Base-by-base conservation (phyloP, 345 rosid genomes). In the Zanthoxylum bungeanum region DNA sequence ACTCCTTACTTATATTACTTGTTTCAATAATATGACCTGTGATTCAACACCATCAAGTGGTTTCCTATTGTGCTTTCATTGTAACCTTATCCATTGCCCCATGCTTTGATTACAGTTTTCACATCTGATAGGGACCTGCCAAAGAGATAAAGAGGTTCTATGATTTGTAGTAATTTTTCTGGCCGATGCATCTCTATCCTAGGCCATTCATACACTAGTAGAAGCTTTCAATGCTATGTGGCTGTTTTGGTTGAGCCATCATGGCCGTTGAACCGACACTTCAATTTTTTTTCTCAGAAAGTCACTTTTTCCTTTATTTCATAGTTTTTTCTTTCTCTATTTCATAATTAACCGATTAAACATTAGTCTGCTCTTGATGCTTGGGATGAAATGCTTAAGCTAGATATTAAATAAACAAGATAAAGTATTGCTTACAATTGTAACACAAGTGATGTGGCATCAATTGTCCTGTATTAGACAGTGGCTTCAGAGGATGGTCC, bases 91-190 rank as follows among this genome's bases (percentile, higher is more conserved):
- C 52, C 30, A 50, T 28, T 12, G 33, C 30, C 31, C 33, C 31
- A 22, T 46, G 34, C 19, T 10, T 58, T 31, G 65, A 19, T 58
- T 58, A 34, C n/a, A 28, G 12, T 28, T 28, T 69, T n/a, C 21
- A 28, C 55, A 28, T 17, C 17, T 42, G 64, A 57, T 19, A 16
- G 64, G 53, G 64, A 27, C 73, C 65, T 44, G 21, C 53, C 65
- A 70, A 58, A 44, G 40, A n/a, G 11, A 7, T 19, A 10, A n/a
- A n/a, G 2, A 30, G 46, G 52, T 69, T n/a, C 42, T 16, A 11
- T 30, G 53, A 40, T 56, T 42, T 28, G 53, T 42, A 28, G 12
- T 46, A 22, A 37, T 37, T 28, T 24, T 24, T 62, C 49, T 24
- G 5, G 53, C 24, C 3, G 10, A 39, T 1, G 36, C 37, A 27